Evolutionary conservation across 345 rosid genomes (phyloP).

Genomic region (Geranium brycei): DNA sequence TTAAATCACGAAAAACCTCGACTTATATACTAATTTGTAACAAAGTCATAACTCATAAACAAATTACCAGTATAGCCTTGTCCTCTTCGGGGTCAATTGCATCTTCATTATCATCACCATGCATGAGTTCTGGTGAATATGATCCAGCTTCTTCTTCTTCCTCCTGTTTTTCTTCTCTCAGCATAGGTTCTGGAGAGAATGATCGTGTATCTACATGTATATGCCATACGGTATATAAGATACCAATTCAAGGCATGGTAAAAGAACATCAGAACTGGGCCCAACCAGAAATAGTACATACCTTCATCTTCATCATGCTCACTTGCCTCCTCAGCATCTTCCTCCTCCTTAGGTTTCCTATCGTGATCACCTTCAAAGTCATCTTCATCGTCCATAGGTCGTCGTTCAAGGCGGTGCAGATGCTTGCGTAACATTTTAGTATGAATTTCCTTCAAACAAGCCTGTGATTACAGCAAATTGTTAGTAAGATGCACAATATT

Average conservation of each 20-base stretch:
- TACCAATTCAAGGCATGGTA: background rate
- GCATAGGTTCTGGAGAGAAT: slow-evolving; percentile 55
- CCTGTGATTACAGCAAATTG: slow-evolving; percentile 33
- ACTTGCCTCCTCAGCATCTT: slow-evolving; percentile 41
- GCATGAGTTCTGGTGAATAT: slow-evolving; percentile 75
- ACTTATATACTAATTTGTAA: background rate
- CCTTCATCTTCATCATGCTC: slow-evolving; percentile 13
- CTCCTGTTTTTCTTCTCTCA: slow-evolving; percentile 33
- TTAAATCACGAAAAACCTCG: slow-evolving; percentile 6
- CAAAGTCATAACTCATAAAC: background rate
- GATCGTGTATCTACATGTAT: slow-evolving; percentile 32
- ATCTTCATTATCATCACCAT: slow-evolving; percentile 72
- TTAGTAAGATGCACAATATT: slow-evolving; percentile 3
- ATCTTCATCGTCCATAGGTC: slow-evolving; percentile 29
- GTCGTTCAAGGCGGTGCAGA: slow-evolving; percentile 68
- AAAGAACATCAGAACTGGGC: background rate
- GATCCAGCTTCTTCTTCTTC: slow-evolving; percentile 70
- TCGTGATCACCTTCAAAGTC: slow-evolving; percentile 25
- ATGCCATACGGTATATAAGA: background rate
- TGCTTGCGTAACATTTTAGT: slow-evolving; percentile 68
- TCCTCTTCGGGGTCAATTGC: slow-evolving; percentile 97
- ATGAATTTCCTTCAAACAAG: slow-evolving; percentile 84
- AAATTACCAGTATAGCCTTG: slow-evolving; percentile 56
- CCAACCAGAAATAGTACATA: slow-evolving; percentile 5
- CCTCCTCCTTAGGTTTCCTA: slow-evolving; percentile 30